Conservation (phyloP, 768 basidiomycete genomes). For the Ramaria rubella region DNA sequence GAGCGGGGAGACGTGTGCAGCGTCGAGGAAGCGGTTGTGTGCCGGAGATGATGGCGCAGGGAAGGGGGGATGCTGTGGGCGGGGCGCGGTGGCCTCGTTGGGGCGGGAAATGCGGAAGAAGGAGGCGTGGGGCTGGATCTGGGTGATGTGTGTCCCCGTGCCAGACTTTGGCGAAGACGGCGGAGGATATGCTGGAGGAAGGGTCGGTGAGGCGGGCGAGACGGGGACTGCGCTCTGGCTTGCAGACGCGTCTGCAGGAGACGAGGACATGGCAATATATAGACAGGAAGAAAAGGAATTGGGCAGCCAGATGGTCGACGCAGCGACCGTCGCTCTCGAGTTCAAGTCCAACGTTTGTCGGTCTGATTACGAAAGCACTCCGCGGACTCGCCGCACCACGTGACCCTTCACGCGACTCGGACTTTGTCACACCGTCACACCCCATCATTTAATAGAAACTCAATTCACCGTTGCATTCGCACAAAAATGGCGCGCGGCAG, state of each 20-base stretch:
- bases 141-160: not conserved
- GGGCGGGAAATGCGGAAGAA: slow-evolving; percentile 73
- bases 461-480: too few relatives aligned
- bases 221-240: not conserved
- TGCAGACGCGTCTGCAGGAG: not conserved
- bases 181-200: not conserved
- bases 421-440: too few relatives aligned
- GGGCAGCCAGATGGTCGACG: not conserved
- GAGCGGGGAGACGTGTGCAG: slow-evolving; percentile 9
- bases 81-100: slow-evolving; percentile 31
- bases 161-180: not conserved
- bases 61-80: slow-evolving; percentile 30
- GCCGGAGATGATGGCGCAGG: slow-evolving; percentile 1
- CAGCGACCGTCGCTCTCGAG: too few relatives aligned
- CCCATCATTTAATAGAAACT: too few relatives aligned
- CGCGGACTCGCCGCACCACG: too few relatives aligned
- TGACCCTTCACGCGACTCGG: too few relatives aligned
- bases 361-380: too few relatives aligned
- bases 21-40: not conserved
- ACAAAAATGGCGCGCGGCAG: too few relatives aligned
- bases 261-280: not conserved
- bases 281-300: not conserved
- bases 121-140: slow-evolving; percentile 62
- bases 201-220: slow-evolving; percentile 3
- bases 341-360: too few relatives aligned